phyloP scores from a whole-genome alignment of 768 basidiomycete species.

The Pulveroboletus sp. region DNA sequence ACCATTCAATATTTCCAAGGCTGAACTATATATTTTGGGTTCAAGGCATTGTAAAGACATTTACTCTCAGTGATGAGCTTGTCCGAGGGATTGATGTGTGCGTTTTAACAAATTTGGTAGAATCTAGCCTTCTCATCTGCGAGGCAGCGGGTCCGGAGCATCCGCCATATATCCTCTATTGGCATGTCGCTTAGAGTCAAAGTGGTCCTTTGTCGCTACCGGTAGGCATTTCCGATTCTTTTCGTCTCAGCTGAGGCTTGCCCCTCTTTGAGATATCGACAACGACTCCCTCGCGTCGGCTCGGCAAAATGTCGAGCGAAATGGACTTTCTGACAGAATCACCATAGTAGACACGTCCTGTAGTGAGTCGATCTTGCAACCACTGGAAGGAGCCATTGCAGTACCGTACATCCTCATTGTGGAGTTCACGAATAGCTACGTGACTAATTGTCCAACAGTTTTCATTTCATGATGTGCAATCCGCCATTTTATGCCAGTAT shows the following conservation, averaged over 20 bases:
- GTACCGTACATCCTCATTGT: slow-evolving; percentile 3
- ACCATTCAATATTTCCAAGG: slow-evolving; percentile 33
- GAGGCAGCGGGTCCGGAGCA: slow-evolving; percentile 78
- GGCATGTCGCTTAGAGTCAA: slow-evolving; percentile 46
- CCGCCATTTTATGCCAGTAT: slow-evolving; percentile 87
- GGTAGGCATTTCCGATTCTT: slow-evolving; percentile 37
- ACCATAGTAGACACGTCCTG: slow-evolving; percentile 36
- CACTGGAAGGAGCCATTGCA: slow-evolving; percentile 11
- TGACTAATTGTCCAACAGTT: slow-evolving; percentile 30
- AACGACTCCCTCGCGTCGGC: slow-evolving; percentile 54
- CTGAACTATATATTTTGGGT: slow-evolving; percentile 87
- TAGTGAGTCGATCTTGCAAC: slow-evolving; percentile 41
- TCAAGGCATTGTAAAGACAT: slow-evolving; percentile 55
- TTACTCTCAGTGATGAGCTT: slow-evolving; percentile 13
- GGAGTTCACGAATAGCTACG: background rate
- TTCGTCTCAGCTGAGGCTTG: background rate
- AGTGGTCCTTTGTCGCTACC: slow-evolving; percentile 64
- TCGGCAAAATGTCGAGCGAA: slow-evolving; percentile 49
- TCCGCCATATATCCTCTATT: slow-evolving; percentile 87
- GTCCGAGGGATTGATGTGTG: slow-evolving; percentile 72
- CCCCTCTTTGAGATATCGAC: slow-evolving; percentile 59
- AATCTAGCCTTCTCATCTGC: background rate
- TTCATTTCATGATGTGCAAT: slow-evolving; percentile 91
- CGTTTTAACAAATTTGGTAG: slow-evolving; percentile 14
- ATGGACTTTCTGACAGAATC: slow-evolving; percentile 52